These are phyloP conservation scores for Dictyostelium purpureum DNA, from an alignment of 78 protist species.

Conservation along the genomic window DNA sequence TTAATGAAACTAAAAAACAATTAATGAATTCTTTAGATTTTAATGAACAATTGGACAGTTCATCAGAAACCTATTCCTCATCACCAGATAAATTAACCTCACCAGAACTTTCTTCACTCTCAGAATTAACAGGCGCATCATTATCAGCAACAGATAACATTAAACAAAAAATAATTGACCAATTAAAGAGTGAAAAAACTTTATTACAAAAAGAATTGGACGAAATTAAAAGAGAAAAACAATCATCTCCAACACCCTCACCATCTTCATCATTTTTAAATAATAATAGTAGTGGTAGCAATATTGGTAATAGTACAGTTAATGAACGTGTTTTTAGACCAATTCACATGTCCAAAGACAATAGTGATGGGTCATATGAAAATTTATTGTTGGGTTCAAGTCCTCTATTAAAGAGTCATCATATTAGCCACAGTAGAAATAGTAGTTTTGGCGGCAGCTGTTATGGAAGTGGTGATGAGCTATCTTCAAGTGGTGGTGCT, in stretches of 20 bases:
- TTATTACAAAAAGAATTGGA: not conserved
- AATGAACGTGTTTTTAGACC: constrained; percentile 11
- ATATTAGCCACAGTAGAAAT: not conserved
- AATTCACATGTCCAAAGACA: not conserved
- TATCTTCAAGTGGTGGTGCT: not conserved
- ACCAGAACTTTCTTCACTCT: constrained; percentile 21
- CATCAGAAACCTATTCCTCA: constrained; percentile 48
- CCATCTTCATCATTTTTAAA: not conserved
- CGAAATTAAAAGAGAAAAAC: not conserved
- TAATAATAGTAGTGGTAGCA: not conserved
- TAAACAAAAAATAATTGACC: not conserved
- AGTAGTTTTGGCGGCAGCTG: constrained; percentile 2
- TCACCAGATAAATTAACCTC: constrained; percentile 38
- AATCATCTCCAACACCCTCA: not conserved
- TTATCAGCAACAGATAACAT: not conserved
- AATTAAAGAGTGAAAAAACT: not conserved
- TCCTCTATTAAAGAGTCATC: not conserved
- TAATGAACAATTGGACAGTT: constrained; percentile 4
- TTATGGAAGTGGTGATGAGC: constrained; percentile 23
- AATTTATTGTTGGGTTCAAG: not conserved
- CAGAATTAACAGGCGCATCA: constrained; percentile 7
- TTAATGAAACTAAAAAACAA: constrained; percentile 30
- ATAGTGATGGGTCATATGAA: not conserved
- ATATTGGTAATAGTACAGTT: not conserved
- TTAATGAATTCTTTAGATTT: constrained; percentile 60